Evolutionary conservation across 2,329 filamentous ascomycete genomes (phyloP), one percentile per base, ranked within the genome.

Genomic region (Ophiostoma pallidulum): DNA sequence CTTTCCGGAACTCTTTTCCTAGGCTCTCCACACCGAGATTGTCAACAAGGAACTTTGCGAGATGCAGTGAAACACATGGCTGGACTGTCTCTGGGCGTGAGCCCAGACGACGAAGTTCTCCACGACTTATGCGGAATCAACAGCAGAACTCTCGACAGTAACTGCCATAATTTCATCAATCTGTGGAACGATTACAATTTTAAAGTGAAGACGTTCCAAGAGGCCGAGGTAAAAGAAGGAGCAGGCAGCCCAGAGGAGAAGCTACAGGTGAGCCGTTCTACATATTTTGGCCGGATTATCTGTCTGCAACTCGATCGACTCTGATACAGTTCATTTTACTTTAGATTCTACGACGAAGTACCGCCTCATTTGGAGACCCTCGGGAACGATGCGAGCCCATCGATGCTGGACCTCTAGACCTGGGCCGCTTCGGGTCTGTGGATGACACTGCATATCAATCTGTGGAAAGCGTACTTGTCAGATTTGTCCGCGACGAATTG

Each of bases 371-470:
- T n/a, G 62, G 59, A 0, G 59, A 62, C 18, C 53, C 58, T 1
- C 52, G 59, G 6, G 63, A 66, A 41, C 50, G 50, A 3, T 57
- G 58, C 4, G 61, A 64, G 49, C 58, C 57, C 0, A 54, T 71
- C 18, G 59, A 64, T 19, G 64, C 66, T 6, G 62, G 62, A 4
- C 68, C 70, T 49, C 60, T 64, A 1, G 60, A 64, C 24, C 64
- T 71, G 56, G 68, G 65, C 56, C 66, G 63, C 47, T 70, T 68
- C 44, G 56, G 31, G 1, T 62, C 59, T 0, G 51, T 51, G 1
- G 54, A 59, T 3, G 59, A 64, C 33, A 41, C 36, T 1, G 54
- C 53, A 5, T 66, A 62, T 45, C 53, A 54, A n/a, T 55, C 57
- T 64, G 4, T 50, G 51, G 2, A 52, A 48, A 14, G 44, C 51